phyloP scores from a whole-genome alignment of 805 yeast genomes.

The Saccharomycopsis sp. region DNA sequence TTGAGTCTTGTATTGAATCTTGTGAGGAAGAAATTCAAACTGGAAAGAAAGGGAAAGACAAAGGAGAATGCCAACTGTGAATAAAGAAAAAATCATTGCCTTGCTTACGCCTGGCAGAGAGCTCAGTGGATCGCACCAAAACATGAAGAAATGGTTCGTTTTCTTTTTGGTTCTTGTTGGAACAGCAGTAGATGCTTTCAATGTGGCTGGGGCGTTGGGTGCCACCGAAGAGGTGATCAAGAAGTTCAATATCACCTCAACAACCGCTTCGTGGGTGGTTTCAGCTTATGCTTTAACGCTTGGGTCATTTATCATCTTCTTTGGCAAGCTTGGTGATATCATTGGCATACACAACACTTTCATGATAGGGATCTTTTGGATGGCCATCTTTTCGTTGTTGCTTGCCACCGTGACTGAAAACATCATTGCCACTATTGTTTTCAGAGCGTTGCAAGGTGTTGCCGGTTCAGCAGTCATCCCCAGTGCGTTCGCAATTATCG shows the following conservation, averaged over 20 bases:
- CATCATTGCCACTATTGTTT: constrained; percentile 31
- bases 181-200: background rate
- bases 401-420: constrained; percentile 31
- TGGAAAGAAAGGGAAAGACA: too few species aligned
- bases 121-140: too few species aligned
- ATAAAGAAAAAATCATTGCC: too few species aligned
- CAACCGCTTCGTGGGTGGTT: constrained; percentile 35
- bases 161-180: background rate
- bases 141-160: background rate
- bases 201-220: too few species aligned
- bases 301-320: constrained; percentile 35
- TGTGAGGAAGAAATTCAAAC: too few species aligned
- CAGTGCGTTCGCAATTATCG: constrained; percentile 28
- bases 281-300: constrained; percentile 37
- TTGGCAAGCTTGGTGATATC: constrained; percentile 36
- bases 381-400: constrained; percentile 34
- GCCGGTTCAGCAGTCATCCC: constrained; percentile 37
- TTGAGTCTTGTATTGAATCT: too few species aligned
- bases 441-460: constrained; percentile 41
- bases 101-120: too few species aligned
- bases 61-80: too few species aligned
- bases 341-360: constrained; percentile 26
- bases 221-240: too few species aligned
- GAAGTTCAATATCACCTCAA: constrained; percentile 30
- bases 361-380: constrained; percentile 32